Percentiles rank a stretch among this genome's conserved stretches.
Evolutionary conservation across 2,329 filamentous ascomycete genomes (phyloP).

Genomic region (Sarocladium brachiariae): DNA sequence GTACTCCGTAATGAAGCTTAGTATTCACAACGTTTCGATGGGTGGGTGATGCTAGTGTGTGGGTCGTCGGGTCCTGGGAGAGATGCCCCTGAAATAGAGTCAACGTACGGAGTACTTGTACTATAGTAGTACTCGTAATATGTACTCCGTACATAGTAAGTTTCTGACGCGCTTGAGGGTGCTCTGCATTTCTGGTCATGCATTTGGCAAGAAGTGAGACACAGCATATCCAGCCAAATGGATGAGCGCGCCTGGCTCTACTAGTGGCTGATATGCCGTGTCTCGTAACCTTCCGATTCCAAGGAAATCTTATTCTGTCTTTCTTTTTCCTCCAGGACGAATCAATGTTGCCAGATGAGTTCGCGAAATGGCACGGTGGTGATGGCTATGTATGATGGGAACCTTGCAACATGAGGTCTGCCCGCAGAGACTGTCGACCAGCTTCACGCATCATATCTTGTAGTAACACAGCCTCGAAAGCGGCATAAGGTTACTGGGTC

Average conservation of each 20-base stretch:
- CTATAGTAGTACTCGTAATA: too few relatives aligned
- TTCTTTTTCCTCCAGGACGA: background rate
- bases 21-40: background rate
- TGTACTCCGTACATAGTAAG: too few relatives aligned
- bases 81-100: conserved; percentile 9
- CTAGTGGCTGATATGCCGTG: background rate
- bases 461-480: conserved; percentile 3
- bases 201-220: conserved; percentile 1
- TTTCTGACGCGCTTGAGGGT: conserved; percentile 2
- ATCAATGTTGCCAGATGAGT: too few relatives aligned
- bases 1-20: too few relatives aligned
- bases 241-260: background rate
- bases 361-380: too few relatives aligned
- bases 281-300: background rate
- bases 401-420: too few relatives aligned
- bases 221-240: background rate
- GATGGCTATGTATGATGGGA: too few relatives aligned
- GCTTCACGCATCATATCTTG: conserved; percentile 5
- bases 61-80: background rate
- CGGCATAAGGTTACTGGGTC: background rate
- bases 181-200: background rate
- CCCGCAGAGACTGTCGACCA: too few relatives aligned
- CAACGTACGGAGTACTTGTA: too few relatives aligned
- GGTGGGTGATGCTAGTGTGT: conserved; percentile 6
- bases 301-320: background rate